Base-by-base conservation (phyloP, 805 yeast species). In the Hanseniaspora mollemarum region DNA sequence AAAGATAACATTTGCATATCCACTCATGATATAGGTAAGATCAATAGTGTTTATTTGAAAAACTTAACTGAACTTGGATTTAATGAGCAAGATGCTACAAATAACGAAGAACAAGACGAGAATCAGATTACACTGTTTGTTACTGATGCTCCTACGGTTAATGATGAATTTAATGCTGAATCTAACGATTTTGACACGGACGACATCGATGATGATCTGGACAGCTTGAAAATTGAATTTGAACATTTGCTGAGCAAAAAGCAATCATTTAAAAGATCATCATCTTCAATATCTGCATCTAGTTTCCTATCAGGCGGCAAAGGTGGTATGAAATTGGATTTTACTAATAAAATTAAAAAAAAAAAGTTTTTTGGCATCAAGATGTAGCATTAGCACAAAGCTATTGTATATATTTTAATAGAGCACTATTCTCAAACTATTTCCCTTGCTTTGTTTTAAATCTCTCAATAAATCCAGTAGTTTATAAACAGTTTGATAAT, bases 251-350 rank as follows among this genome's bases (percentile, higher is more conserved):
- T 9, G 2, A 16, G 3, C 6, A 21, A 16, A 8, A 44, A 35
- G n/a, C 77, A 74, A 28, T 72, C 74, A 31, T 70, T 71, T n/a
- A 60, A 83, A 3, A 81, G 16, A 32, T 5, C 35, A 4, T 5
- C 35, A 32, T 32, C 10, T 78, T 92, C 0, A 67, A 87, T 40
- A 73, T 80, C 1, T 74, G 86, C 3, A 65, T 87, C 31, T 67
- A 32, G 18, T 28, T 13, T 87, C 53, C 71, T 85, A n/a, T 10
- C 8, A 13, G 9, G 12, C 32, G 13, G 13, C 8, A 35, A 35
- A 35, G 16, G 13, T 15, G 19, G 6, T 7, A 16, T 19, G 24
- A 16, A n/a, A 7, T 35, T 35, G 13, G 13, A 15, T 19, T 35
- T 35, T 7, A 6, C 15, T 6, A 16, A 19, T 16, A 35, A 35